Conservation (phyloP, 768 basidiomycete genomes). For the Tulasnella sp. region DNA sequence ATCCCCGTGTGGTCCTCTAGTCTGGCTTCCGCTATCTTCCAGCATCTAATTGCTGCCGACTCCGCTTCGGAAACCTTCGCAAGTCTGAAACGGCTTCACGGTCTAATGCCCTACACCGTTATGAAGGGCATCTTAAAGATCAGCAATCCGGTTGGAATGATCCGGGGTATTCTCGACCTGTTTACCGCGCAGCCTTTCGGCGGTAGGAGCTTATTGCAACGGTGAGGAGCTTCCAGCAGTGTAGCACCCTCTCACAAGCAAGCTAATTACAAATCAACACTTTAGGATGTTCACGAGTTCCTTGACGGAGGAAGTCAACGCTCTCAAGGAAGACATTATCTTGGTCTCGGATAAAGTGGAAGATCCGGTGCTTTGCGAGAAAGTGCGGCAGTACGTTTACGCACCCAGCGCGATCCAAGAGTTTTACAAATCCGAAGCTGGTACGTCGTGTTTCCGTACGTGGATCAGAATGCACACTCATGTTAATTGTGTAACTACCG, state of each 20-base stretch:
- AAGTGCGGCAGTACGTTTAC: conserved; percentile 82
- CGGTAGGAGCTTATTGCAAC: conserved; percentile 85
- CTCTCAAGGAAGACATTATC: conserved; percentile 83
- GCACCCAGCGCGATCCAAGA: conserved; percentile 88
- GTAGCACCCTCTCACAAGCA: background rate
- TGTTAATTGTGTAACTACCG: background rate
- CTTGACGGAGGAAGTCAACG: conserved; percentile 84
- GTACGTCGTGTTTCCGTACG: conserved; percentile 50
- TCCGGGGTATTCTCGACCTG: conserved; percentile 86
- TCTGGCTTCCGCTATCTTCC: conserved; percentile 94
- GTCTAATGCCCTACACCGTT: conserved; percentile 97
- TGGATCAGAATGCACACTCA: background rate
- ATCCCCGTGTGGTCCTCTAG: conserved; percentile 48
- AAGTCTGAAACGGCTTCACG: conserved; percentile 88
- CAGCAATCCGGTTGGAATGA: conserved; percentile 96
- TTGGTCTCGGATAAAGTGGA: conserved; percentile 87
- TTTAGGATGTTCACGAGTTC: conserved; percentile 93
- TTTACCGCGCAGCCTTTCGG: conserved; percentile 98
- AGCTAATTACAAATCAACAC: background rate
- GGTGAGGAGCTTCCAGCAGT: conserved; percentile 51
- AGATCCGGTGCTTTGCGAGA: conserved; percentile 84
- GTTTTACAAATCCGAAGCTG: conserved; percentile 76
- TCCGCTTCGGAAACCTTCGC: conserved; percentile 87
- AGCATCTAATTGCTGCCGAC: conserved; percentile 91
- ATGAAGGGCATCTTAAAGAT: conserved; percentile 89